Evolutionary conservation across 805 yeast species (phyloP), one percentile per base, ranked within the genome.

Genomic region (Starmera dryadoides): DNA sequence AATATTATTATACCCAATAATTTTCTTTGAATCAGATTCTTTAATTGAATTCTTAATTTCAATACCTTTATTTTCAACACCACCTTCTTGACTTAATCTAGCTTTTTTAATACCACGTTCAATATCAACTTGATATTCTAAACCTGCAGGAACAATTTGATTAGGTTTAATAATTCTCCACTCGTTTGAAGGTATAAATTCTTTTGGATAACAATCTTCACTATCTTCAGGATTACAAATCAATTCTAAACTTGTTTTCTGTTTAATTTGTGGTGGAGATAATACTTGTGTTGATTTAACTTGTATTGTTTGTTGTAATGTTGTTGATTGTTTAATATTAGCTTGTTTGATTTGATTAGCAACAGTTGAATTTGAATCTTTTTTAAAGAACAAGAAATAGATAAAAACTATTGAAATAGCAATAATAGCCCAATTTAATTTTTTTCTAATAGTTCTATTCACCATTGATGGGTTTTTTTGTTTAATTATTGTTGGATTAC

Each of bases 101-200:
- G 95, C 96, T 57, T 81, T 84, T 49, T 72, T 76, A 21, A 62
- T 58, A 16, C 82, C 80, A 0, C 88, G 79, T 85, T 89, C 23
- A 56, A 40, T 12, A 23, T 36, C 38, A 12, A 30, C 19, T 14
- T 31, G 32, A 33, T 42, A 39, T 18, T 56, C 59, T 26, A 85
- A 60, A 0, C 97, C 98, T 6, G 74, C 75, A 1, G 96, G 95
- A 4, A 89, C 69, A 7, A 73, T 69, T 52, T 86, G 96, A n/a
- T 80, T 87, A 35, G 74, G 80, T 47, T 62, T 68, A 5, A 89
- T 73, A 2, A 54, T 53, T 61, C 79, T 77, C 95, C 96, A 89
- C 46, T 82, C 75, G 1, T 54, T 44, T 0, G 79, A 60, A 1
- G 96, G 84, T 30, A 60, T 73, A 53, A 88, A 87, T 2, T 73